Evolutionary conservation across 129 eudicot species (phyloP).

Genomic region (Smallanthus sonchifolius): DNA sequence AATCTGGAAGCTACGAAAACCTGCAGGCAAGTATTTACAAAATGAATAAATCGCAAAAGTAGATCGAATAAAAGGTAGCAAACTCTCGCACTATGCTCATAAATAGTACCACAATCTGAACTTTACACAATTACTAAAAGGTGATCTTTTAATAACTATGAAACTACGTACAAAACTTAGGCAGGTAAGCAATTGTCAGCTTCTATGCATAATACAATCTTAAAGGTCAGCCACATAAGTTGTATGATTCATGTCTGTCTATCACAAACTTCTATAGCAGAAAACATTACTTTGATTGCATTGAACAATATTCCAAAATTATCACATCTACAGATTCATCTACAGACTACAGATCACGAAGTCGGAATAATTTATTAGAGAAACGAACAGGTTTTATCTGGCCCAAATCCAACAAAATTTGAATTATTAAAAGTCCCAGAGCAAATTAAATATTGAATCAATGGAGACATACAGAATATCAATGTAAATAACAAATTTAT

Average conservation of each 20-base stretch:
- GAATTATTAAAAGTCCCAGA: neutral
- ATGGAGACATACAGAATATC: slow-evolving; percentile 23
- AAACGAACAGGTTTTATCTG: slow-evolving; percentile 17
- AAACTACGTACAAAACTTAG: neutral
- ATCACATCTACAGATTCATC: neutral
- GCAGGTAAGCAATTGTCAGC: neutral
- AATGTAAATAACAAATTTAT: slow-evolving; percentile 6
- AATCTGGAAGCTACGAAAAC: slow-evolving; percentile 95
- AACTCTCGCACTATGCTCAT: neutral
- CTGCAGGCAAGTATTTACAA: slow-evolving; percentile 38
- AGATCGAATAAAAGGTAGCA: neutral
- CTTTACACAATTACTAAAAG: neutral
- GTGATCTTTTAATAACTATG: neutral
- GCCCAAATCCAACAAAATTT: slow-evolving; percentile 13
- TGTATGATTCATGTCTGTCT: neutral
- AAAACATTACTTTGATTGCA: neutral
- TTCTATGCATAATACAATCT: neutral
- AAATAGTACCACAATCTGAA: neutral
- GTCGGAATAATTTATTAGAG: neutral
- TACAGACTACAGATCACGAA: slow-evolving; percentile 3
- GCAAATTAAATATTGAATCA: slow-evolving; percentile 17
- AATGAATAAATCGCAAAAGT: neutral
- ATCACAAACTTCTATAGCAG: slow-evolving; percentile 1
- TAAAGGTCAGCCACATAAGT: neutral
- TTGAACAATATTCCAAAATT: neutral